These are phyloP conservation scores for Zelopaecilomyces penicillatus DNA, from an alignment of 2,329 filamentous ascomycete genomes.

Conservation along the genomic window DNA sequence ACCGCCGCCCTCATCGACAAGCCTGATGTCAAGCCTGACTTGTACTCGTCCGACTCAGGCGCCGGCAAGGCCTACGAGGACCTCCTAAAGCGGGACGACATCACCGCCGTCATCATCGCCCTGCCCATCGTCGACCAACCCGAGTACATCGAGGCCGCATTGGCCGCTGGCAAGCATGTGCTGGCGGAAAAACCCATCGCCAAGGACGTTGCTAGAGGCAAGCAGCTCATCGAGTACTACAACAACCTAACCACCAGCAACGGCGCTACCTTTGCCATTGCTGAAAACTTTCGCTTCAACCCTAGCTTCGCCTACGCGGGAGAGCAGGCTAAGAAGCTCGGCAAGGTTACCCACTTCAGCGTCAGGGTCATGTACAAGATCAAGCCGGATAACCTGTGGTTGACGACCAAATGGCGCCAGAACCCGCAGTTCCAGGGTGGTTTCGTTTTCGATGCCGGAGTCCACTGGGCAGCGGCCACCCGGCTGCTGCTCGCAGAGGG, in stretches of 20 bases:
- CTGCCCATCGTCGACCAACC: slow-evolving; percentile 57
- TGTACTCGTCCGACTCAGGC: slow-evolving; percentile 50
- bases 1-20: slow-evolving; percentile 31
- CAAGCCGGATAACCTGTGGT: slow-evolving; percentile 34
- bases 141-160: slow-evolving; percentile 46
- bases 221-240: slow-evolving; percentile 31
- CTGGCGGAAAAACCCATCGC: slow-evolving; percentile 63
- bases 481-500: slow-evolving; percentile 44
- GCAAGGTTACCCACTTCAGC: slow-evolving; percentile 37
- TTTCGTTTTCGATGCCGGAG: slow-evolving; percentile 67
- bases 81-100: slow-evolving; percentile 45
- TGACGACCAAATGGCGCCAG: slow-evolving; percentile 55
- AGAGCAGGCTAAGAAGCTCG: slow-evolving; percentile 25
- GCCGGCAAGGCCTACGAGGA: slow-evolving; percentile 39
- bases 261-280: slow-evolving; percentile 46
- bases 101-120: slow-evolving; percentile 48
- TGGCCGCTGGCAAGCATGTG: slow-evolving; percentile 61
- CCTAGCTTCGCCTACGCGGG: slow-evolving; percentile 46
- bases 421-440: slow-evolving; percentile 64
- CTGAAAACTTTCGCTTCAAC: slow-evolving; percentile 66
- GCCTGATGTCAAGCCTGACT: slow-evolving; percentile 25
- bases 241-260: slow-evolving; percentile 17
- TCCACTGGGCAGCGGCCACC: slow-evolving; percentile 60
- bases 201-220: slow-evolving; percentile 42
- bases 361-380: slow-evolving; percentile 29